These are phyloP conservation scores for Colletotrichum navitas DNA, from an alignment of 2,329 filamentous ascomycete species.

Conservation along the genomic window DNA sequence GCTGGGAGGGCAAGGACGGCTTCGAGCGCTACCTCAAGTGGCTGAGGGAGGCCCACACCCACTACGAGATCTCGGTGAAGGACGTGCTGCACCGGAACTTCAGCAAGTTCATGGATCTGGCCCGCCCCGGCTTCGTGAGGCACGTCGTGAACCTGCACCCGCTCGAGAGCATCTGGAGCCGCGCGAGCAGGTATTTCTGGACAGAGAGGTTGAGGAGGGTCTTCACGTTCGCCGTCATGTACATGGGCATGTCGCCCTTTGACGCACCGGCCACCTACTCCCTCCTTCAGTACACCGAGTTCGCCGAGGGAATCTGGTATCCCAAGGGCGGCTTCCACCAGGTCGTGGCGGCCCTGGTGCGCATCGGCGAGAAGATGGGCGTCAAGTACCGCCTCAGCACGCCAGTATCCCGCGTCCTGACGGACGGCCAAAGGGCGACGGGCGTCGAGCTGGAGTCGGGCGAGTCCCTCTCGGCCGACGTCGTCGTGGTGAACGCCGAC, in stretches of 20 bases:
- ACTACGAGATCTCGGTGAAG: conserved; percentile 76
- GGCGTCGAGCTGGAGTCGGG: conserved; percentile 72
- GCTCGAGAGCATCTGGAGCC: conserved; percentile 76
- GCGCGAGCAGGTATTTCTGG: conserved; percentile 76
- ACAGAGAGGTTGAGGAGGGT: conserved; percentile 76
- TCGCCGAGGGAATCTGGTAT: conserved; percentile 83
- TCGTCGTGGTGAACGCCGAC: conserved; percentile 80
- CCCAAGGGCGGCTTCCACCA: conserved; percentile 78
- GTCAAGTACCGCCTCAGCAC: conserved; percentile 73
- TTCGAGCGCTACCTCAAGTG: conserved; percentile 78
- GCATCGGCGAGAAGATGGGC: conserved; percentile 71
- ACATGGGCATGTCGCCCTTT: conserved; percentile 85
- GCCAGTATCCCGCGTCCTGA: conserved; percentile 67
- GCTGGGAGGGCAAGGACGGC: conserved; percentile 78
- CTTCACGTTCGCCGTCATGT: conserved; percentile 85
- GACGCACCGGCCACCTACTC: conserved; percentile 82
- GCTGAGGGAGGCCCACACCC: conserved; percentile 74
- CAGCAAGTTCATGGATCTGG: conserved; percentile 68
- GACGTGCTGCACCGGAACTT: conserved; percentile 79
- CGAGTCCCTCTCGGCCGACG: conserved; percentile 70
- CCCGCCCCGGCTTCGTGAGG: conserved; percentile 68
- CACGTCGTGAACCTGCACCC: conserved; percentile 74
- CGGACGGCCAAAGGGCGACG: conserved; percentile 66
- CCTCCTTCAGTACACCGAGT: conserved; percentile 79
- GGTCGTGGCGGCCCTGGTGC: conserved; percentile 72